Conservation (phyloP, 2,329 filamentous ascomycete species). For the Chalaropsis thielavioides region DNA sequence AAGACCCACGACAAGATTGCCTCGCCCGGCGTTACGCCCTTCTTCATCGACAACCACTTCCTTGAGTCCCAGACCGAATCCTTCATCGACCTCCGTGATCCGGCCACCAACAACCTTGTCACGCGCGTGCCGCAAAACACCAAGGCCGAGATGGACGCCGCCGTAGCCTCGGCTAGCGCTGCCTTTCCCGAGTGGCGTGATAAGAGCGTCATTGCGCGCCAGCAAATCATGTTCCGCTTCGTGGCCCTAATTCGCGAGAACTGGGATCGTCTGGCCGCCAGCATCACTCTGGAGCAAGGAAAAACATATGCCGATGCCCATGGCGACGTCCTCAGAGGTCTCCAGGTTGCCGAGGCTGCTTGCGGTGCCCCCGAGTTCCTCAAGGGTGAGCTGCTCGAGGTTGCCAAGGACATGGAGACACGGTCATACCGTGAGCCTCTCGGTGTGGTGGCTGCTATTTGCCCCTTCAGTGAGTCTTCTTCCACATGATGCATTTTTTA, state of each 20-base stretch:
- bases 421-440: constrained; percentile 68
- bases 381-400: constrained; percentile 71
- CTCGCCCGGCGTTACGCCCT: constrained; percentile 55
- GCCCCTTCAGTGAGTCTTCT: constrained; percentile 58
- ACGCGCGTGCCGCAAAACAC: constrained; percentile 74
- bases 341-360: constrained; percentile 74
- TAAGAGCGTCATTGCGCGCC: constrained; percentile 57
- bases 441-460: constrained; percentile 70
- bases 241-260: constrained; percentile 66
- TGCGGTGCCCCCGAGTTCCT: constrained; percentile 68
- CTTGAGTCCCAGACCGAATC: constrained; percentile 49
- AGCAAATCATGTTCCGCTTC: constrained; percentile 82
- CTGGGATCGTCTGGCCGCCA: constrained; percentile 71
- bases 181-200: constrained; percentile 61
- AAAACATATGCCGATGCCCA: constrained; percentile 75
- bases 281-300: constrained; percentile 76
- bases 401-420: constrained; percentile 83
- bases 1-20: constrained; percentile 57
- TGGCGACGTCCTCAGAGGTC: constrained; percentile 66
- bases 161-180: constrained; percentile 59
- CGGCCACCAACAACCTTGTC: constrained; percentile 72
- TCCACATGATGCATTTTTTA: background rate
- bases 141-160: constrained; percentile 58
- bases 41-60: constrained; percentile 73
- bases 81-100: constrained; percentile 70